Evolutionary conservation across 2,329 filamentous ascomycete species (phyloP).

Genomic region (Colletotrichum tabaci): DNA sequence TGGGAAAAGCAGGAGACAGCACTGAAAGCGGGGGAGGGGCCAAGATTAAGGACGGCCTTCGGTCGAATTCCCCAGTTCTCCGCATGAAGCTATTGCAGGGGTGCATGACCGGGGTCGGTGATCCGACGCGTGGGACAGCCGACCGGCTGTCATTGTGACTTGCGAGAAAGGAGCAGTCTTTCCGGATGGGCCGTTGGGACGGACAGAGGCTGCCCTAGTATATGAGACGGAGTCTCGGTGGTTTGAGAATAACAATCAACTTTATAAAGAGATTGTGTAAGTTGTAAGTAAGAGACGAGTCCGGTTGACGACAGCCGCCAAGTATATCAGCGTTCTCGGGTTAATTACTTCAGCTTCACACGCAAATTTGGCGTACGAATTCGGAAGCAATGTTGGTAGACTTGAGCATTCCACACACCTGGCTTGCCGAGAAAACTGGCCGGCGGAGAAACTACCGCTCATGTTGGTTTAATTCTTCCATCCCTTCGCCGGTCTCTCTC

Average conservation of each 20-base stretch:
- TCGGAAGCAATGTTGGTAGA: neutral
- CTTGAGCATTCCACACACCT: too few species aligned
- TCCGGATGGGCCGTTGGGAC: conserved; percentile 8
- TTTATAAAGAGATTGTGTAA: neutral
- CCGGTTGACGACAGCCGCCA: neutral
- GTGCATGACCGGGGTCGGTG: conserved; percentile 5
- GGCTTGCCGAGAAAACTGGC: neutral
- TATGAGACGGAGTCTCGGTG: neutral
- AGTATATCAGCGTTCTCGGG: neutral
- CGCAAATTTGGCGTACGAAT: neutral
- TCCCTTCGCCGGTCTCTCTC: neutral
- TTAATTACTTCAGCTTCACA: neutral
- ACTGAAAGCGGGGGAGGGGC: conserved; percentile 17
- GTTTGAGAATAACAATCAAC: neutral
- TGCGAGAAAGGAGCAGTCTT: conserved; percentile 3
- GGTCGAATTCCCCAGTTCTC: conserved; percentile 25
- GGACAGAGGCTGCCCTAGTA: neutral
- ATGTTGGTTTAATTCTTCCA: conserved; percentile 1
- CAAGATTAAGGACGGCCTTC: neutral
- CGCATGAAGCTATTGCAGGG: conserved; percentile 29
- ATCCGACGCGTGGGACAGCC: conserved; percentile 18
- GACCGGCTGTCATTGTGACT: neutral
- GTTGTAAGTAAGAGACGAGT: neutral
- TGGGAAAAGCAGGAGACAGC: neutral
- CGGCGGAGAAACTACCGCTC: conserved; percentile 15